Evolutionary conservation across 768 basidiomycete species (phyloP).

Genomic region (Lyophyllum semitale): DNA sequence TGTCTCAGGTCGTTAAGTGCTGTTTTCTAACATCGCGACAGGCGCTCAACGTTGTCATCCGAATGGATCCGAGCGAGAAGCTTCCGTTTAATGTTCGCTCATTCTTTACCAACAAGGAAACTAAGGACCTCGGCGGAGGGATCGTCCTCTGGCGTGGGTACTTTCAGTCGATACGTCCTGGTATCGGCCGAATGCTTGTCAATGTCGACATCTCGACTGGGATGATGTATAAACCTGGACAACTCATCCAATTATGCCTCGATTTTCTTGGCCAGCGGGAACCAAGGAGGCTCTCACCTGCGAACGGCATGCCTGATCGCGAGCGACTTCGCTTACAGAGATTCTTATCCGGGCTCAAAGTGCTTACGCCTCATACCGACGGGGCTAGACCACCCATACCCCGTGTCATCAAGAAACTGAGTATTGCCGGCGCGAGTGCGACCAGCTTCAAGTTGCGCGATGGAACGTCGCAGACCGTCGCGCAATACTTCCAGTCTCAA

Average conservation of each 20-base stretch:
- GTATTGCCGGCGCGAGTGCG: slow-evolving; percentile 45
- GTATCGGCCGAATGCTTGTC: slow-evolving; percentile 60
- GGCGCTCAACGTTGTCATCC: slow-evolving; percentile 75
- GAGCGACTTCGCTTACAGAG: slow-evolving; percentile 42
- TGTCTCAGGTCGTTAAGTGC: neutral
- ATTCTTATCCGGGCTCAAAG: slow-evolving; percentile 37
- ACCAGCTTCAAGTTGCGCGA: slow-evolving; percentile 53
- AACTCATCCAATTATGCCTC: slow-evolving; percentile 57
- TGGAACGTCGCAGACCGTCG: slow-evolving; percentile 18
- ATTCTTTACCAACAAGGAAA: slow-evolving; percentile 66
- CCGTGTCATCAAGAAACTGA: slow-evolving; percentile 59
- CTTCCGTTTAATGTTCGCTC: slow-evolving; percentile 76
- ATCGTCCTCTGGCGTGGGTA: slow-evolving; percentile 78
- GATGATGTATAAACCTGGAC: slow-evolving; percentile 71
- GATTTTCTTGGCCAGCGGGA: slow-evolving; percentile 45
- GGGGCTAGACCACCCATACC: slow-evolving; percentile 20
- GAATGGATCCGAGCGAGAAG: slow-evolving; percentile 69
- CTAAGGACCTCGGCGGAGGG: slow-evolving; percentile 55
- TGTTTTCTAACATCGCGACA: slow-evolving; percentile 22
- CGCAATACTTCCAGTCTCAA: slow-evolving; percentile 16
- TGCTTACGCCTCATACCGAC: slow-evolving; percentile 23
- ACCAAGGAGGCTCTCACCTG: slow-evolving; percentile 35
- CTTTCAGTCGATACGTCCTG: slow-evolving; percentile 78
- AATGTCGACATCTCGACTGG: slow-evolving; percentile 82
- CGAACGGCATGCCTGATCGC: slow-evolving; percentile 46